These are phyloP conservation scores for Theobroma grandiflorum DNA, from an alignment of 441 rosid genomes.

Conservation along the genomic window DNA sequence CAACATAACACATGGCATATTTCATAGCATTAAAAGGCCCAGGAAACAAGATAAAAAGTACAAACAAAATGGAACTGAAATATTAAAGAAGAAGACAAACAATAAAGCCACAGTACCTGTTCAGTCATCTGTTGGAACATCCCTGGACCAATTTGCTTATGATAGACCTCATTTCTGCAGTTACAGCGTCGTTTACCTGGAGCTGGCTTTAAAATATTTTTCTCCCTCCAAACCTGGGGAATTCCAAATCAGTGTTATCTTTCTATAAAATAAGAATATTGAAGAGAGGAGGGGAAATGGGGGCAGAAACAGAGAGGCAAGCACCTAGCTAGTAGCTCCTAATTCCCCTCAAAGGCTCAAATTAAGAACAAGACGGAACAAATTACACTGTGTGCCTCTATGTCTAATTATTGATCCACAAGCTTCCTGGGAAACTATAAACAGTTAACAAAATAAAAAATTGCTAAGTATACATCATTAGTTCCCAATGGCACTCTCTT, in stretches of 20 bases:
- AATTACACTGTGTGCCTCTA: not conserved
- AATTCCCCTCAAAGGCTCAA: not conserved
- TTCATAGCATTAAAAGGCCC: not conserved
- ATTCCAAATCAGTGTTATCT: constrained; percentile 10
- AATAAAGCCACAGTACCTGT: constrained; percentile 54
- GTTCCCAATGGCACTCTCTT: not conserved
- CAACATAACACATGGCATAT: not conserved
- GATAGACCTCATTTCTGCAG: constrained; percentile 97
- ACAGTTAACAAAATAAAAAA: not conserved
- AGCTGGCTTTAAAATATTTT: constrained; percentile 89
- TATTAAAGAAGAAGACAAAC: not conserved
- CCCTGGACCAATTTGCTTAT: constrained; percentile 98
- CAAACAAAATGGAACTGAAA: not conserved
- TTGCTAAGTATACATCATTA: not conserved
- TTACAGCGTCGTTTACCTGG: constrained; percentile 95
- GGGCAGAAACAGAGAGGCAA: not conserved
- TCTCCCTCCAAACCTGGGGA: constrained; percentile 95
- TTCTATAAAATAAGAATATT: not conserved
- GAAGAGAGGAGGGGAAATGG: not conserved
- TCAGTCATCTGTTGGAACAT: constrained; percentile 99
- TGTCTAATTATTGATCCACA: not conserved
- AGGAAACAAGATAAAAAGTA: not conserved
- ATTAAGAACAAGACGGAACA: not conserved
- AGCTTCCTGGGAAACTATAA: not conserved
- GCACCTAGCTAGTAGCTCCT: not conserved